phyloP scores from a whole-genome alignment of 306 rosid species.

The Pterocarpus macrocarpus region DNA sequence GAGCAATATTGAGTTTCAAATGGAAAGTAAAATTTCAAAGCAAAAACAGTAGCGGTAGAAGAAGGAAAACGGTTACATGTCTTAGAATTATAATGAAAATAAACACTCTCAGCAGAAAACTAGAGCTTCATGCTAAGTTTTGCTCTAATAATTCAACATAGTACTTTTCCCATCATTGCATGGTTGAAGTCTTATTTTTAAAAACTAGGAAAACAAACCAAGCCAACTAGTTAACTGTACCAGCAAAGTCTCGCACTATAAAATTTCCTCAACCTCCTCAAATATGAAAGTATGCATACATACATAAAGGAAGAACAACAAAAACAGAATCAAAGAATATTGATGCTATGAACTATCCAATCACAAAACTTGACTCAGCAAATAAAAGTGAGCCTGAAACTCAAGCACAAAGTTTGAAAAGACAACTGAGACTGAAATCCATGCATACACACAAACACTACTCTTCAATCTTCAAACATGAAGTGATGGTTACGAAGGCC shows the following conservation, averaged over 20 bases:
- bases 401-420: not conserved
- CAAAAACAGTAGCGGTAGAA: not conserved
- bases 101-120: not conserved
- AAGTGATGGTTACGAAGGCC: slow-evolving; percentile 15
- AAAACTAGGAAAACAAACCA: not conserved
- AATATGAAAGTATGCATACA: not conserved
- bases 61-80: not conserved
- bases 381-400: slow-evolving; percentile 13
- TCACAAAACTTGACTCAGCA: slow-evolving; percentile 26
- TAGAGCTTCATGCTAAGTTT: slow-evolving; percentile 8
- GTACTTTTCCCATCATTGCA: not conserved
- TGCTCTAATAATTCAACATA: slow-evolving; percentile 17
- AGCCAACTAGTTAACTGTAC: not conserved
- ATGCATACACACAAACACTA: no score
- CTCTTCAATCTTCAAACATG: no score
- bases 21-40: not conserved
- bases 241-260: slow-evolving; percentile 7
- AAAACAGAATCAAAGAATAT: slow-evolving; percentile 29
- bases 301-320: not conserved
- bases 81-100: slow-evolving; percentile 1
- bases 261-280: slow-evolving; percentile 3
- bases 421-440: slow-evolving; percentile 10
- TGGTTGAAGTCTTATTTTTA: not conserved
- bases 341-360: slow-evolving; percentile 6
- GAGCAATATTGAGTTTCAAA: slow-evolving; percentile 2